Evolutionary conservation across 2,329 filamentous ascomycete species (phyloP).

Genomic region (Leptographium wingfieldii): DNA sequence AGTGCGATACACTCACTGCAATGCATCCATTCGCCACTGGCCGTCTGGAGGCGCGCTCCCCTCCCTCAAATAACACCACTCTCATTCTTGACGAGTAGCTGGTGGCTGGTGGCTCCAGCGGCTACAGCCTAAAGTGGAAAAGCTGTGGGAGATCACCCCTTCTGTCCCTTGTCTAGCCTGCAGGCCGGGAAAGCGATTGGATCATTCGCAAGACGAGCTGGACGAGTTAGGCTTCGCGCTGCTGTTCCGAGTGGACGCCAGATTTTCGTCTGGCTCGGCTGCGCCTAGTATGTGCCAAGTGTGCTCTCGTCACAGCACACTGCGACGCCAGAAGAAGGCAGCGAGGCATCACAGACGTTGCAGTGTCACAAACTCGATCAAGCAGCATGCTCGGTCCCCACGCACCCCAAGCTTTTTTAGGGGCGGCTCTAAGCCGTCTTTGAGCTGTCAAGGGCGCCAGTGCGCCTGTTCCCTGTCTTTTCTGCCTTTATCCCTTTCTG

Average conservation of each 20-base stretch:
- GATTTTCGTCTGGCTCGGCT: too few species aligned
- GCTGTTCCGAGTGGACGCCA: background rate
- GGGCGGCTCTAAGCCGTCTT: background rate
- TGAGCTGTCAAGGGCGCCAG: background rate
- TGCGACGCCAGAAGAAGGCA: background rate
- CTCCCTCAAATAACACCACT: background rate
- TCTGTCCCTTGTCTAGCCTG: background rate
- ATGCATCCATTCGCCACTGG: too few species aligned
- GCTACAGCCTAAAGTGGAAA: background rate
- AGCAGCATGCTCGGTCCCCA: slow-evolving; percentile 7
- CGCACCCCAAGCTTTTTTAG: background rate
- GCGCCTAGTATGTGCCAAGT: background rate
- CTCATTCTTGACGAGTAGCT: background rate
- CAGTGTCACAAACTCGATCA: background rate
- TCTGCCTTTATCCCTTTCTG: background rate
- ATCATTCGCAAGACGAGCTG: background rate
- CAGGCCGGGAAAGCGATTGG: background rate
- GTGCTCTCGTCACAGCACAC: background rate
- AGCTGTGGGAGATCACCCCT: background rate
- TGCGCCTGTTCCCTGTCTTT: background rate
- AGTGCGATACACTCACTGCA: background rate
- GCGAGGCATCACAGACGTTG: background rate
- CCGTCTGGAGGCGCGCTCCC: background rate
- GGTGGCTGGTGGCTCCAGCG: background rate
- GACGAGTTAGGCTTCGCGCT: background rate